Evolutionary conservation across 2,329 filamentous ascomycete genomes (phyloP).

Genomic region (Apiospora pterosperma): DNA sequence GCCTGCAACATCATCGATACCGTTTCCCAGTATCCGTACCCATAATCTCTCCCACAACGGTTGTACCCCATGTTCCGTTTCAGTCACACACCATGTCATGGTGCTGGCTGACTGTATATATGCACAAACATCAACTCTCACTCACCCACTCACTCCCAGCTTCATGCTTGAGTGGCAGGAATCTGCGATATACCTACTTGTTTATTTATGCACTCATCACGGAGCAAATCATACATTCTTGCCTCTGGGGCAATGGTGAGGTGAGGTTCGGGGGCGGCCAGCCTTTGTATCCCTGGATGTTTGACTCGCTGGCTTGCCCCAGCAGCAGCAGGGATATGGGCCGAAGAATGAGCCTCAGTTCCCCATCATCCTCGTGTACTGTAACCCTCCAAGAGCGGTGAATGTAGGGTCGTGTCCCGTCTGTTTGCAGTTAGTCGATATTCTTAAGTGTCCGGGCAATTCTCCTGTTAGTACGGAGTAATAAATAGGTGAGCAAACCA

Average conservation of each 20-base stretch:
- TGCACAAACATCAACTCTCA: background rate
- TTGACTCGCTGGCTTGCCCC: background rate
- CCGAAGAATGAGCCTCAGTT: background rate
- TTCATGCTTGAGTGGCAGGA: background rate
- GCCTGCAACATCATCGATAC: background rate
- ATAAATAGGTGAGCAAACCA: conserved; percentile 1
- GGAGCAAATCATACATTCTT: background rate
- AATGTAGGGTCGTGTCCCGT: background rate
- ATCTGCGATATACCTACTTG: background rate
- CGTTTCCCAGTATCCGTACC: background rate
- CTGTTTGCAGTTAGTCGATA: background rate
- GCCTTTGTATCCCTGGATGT: background rate
- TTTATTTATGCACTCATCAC: background rate
- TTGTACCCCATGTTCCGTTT: background rate
- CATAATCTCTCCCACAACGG: background rate
- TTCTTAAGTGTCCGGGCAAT: background rate
- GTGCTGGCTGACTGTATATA: background rate
- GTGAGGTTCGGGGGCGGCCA: background rate
- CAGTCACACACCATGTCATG: background rate
- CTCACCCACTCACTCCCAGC: background rate
- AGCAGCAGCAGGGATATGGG: background rate
- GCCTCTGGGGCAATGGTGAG: background rate
- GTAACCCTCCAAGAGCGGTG: background rate
- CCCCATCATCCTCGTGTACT: background rate
- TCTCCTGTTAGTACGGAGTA: background rate